Base-by-base conservation (phyloP, 176 grass and related monocot species). In the Triticum dicoccoides region DNA sequence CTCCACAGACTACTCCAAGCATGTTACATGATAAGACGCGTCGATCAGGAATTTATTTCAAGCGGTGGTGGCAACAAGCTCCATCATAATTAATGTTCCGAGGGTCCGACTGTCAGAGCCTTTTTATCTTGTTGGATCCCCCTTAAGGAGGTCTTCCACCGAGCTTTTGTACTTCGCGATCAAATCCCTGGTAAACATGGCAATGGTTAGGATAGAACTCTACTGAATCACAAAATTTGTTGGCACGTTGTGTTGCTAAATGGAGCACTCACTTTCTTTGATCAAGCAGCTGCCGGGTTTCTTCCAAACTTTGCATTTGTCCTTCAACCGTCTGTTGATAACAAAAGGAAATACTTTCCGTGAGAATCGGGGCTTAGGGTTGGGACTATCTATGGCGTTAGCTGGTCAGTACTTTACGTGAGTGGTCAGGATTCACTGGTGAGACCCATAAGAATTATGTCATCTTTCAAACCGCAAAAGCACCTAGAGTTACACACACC, bases 291-390 rank as follows among this genome's bases (percentile, higher is more conserved):
- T 90, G 71, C 0, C 52, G 61, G 0, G 78, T 90, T 86, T 90
- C 88, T 52, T 90, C 88, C 72, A 86, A 82, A 86, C 83, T 82
- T 37, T 86, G 84, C 72, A 79, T 63, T 86, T 90, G 88, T 78
- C 88, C 83, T 54, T 90, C 88, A 13, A 86, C 78, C 0, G 88
- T 90, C 88, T 90, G 44, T 63, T 47, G 0, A 21, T 6, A 72
- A 72, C 39, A 78, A 42, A 86, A 78, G 41, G 2, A 24, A 86
- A 51, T 24, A 65, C 23, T 20, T 63, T 67, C 62, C 30, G 41
- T 86, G 30, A 86, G 64, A 65, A 86, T 14, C 15, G 5, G 52
- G 61, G 11, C 76, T 42, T 70, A 5, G 2, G 18, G n/a, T 39
- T 5, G 6, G 23, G 73, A 65, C 35, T 34, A 56, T 9, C 21